Base-by-base conservation (phyloP, 2,329 filamentous ascomycete genomes). In the Helminthosporium solani region DNA sequence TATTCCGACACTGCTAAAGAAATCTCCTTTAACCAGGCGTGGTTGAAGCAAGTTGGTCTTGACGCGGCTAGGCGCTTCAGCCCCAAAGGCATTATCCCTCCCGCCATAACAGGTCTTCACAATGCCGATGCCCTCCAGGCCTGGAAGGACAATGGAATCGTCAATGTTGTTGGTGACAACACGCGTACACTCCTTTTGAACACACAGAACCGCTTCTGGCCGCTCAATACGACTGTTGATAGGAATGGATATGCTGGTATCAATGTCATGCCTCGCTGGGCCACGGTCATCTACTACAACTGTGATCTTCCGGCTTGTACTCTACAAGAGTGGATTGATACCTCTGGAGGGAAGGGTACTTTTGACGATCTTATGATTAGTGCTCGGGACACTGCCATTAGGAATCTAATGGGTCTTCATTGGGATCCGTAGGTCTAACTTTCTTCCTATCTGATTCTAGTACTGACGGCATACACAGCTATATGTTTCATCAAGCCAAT, bases 401-500 rank as follows among this genome's bases (percentile, higher is more conserved):
- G 80, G 27, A 77, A 84, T 56, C 68, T 84, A 18, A 73, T 84
- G 30, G 76, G 74, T 11, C 72, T 85, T 5, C 75, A 77, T 50
- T 77, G 75, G 52, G 80, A 81, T 40, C 69, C 73, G 21, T 70
- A 57, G 54, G 66, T 56, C 12, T 3, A n/a, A 30, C 11, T 36
- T 15, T 27, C 28, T 23, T 15, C 0, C 3, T 19, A 8, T 9
- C 12, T 9, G 7, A 2, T 7, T 12, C 33, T n/a, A 27, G 7
- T 30, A 18, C 43, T 63, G 23, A 64, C 38, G 20, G 15, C 20
- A 14, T 1, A 15, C 7, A 4, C 14, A 67, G 66, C 8, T 82
- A 77, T 71, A 83, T 83, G 80, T 83, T 85, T 72, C 82, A 85
- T 63, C 81, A 85, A 67, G 80, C 80, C 46, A 85, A 85, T 59